These are phyloP conservation scores for Heterobasidion annosum DNA, from an alignment of 1,284 basidiomycete genomes.

Conservation along the genomic window DNA sequence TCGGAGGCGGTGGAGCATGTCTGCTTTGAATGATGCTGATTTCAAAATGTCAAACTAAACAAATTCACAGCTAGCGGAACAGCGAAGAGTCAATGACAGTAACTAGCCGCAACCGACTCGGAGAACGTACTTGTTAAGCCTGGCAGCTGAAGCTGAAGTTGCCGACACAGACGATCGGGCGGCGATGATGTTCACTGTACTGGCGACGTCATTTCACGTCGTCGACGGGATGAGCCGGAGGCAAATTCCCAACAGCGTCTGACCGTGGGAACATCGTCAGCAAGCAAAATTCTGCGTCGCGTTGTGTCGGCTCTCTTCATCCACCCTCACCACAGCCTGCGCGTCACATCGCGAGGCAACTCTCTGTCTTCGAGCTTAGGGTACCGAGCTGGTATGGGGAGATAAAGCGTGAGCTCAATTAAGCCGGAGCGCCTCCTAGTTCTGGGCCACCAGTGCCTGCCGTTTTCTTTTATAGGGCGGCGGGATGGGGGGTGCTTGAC, in stretches of 20 bases:
- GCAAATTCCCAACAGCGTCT: background rate
- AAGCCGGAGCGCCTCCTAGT: constrained; percentile 66
- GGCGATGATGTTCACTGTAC: background rate
- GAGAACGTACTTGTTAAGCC: too few relatives aligned
- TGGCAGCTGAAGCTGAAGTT: too few relatives aligned
- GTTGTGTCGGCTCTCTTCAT: constrained; percentile 8
- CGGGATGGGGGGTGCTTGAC: constrained; percentile 62
- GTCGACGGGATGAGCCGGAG: background rate
- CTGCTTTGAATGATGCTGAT: background rate
- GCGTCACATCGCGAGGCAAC: constrained; percentile 28
- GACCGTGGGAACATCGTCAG: background rate
- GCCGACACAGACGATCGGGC: too few relatives aligned
- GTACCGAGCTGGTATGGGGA: constrained; percentile 37
- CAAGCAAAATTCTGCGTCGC: background rate
- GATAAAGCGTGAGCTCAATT: constrained; percentile 53
- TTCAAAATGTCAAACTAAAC: background rate
- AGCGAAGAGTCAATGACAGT: background rate
- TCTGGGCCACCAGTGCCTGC: constrained; percentile 22
- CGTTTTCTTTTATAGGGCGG: constrained; percentile 18
- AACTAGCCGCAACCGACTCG: background rate
- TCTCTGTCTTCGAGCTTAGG: constrained; percentile 34
- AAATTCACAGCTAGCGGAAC: too few relatives aligned
- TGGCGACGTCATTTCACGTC: background rate
- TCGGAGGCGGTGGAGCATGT: constrained; percentile 34
- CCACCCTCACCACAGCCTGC: constrained; percentile 30